Evolutionary conservation across 768 basidiomycete species (phyloP).

Genomic region (Russula lepida): DNA sequence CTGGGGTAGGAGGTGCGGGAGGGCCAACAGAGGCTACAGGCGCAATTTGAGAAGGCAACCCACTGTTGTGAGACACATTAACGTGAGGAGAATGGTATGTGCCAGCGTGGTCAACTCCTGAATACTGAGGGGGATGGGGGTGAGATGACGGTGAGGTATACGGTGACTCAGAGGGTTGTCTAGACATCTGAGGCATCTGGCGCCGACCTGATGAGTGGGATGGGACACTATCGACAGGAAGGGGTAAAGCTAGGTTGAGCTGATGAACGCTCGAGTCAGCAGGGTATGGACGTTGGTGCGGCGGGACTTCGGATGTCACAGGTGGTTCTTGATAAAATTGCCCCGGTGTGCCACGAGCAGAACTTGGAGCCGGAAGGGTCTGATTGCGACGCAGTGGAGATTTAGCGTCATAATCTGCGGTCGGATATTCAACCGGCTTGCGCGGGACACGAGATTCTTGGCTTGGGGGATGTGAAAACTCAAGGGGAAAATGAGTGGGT

Average conservation of each 20-base stretch:
- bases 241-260: not conserved
- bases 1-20: not conserved
- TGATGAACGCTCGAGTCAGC: not conserved
- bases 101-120: not conserved
- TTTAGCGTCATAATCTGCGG: not conserved
- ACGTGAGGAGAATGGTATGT: not conserved
- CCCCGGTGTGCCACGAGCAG: not conserved
- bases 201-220: not conserved
- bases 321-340: constrained; percentile 1
- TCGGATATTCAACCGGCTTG: not conserved
- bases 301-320: not conserved
- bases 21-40: not conserved
- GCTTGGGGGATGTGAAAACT: constrained; percentile 9
- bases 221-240: not conserved
- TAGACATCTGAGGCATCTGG: not conserved
- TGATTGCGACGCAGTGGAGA: constrained; percentile 10
- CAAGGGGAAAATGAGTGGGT: constrained; percentile 10
- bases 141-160: not conserved
- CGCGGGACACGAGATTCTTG: constrained; percentile 3
- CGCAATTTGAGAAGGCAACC: not conserved
- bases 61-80: not conserved
- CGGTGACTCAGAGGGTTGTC: not conserved
- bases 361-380: constrained; percentile 4
- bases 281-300: not conserved
- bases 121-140: not conserved